Conservation (phyloP, 495 filamentous ascomycete genomes). For the Annulohypoxylon moriforme region DNA sequence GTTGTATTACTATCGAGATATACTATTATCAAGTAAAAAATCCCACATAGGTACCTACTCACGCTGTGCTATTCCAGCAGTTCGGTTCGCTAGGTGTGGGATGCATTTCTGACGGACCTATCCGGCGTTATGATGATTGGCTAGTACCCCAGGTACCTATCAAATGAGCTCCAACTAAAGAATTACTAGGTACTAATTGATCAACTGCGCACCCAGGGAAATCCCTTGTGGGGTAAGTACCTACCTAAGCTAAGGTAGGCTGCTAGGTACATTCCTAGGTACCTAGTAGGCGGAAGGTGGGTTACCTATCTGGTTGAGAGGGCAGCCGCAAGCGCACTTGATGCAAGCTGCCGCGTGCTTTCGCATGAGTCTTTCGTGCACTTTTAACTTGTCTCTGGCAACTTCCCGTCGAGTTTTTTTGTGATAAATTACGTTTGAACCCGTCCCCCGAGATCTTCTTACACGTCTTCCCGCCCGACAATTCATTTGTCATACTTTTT, state of each 20-base stretch:
- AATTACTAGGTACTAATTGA: no score
- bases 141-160: background rate
- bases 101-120: slow-evolving; percentile 5
- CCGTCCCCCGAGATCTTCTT: background rate
- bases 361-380: slow-evolving; percentile 26
- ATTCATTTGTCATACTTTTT: slow-evolving; percentile 30
- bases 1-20: background rate
- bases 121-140: slow-evolving; percentile 21
- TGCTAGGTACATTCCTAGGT: slow-evolving; percentile 14
- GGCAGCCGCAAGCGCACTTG: slow-evolving; percentile 37
- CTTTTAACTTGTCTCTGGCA: slow-evolving; percentile 28
- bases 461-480: slow-evolving; percentile 1
- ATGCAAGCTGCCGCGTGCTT: slow-evolving; percentile 41
- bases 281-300: slow-evolving; percentile 14
- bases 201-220: slow-evolving; percentile 10
- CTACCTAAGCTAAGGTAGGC: background rate
- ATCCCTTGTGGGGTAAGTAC: slow-evolving; percentile 29
- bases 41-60: background rate
- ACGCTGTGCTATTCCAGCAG: slow-evolving; percentile 2
- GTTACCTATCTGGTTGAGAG: slow-evolving; percentile 18
- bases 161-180: background rate
- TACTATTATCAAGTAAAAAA: background rate
- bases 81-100: slow-evolving; percentile 5
- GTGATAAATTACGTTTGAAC: slow-evolving; percentile 4
- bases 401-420: slow-evolving; percentile 24